Evolutionary conservation across 2,329 filamentous ascomycete species (phyloP).

Genomic region (Mollisiaceae sp.): DNA sequence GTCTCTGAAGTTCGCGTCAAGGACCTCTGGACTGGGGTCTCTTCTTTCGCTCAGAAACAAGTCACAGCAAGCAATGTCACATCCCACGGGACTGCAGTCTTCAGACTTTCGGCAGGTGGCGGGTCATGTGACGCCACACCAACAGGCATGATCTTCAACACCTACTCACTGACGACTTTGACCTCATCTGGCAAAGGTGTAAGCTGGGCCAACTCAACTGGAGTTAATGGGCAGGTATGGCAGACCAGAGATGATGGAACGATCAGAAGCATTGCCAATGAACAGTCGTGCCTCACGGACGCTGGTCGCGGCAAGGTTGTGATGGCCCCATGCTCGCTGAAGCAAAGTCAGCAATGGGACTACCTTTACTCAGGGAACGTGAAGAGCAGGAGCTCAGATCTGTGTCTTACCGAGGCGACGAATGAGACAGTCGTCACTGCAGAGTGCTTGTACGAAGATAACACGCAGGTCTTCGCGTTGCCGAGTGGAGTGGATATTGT

Average conservation of each 20-base stretch:
- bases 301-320: conserved; percentile 35
- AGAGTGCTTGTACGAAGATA: conserved; percentile 46
- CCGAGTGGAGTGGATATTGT: conserved; percentile 48
- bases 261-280: conserved; percentile 46
- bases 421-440: conserved; percentile 37
- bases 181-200: conserved; percentile 39
- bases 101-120: conserved; percentile 47
- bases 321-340: conserved; percentile 44
- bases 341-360: conserved; percentile 47
- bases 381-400: conserved; percentile 41
- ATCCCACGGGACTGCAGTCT: conserved; percentile 46
- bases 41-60: conserved; percentile 41
- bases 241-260: conserved; percentile 42
- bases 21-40: conserved; percentile 52
- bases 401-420: conserved; percentile 48
- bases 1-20: conserved; percentile 42
- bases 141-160: conserved; percentile 57
- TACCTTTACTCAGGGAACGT: conserved; percentile 52
- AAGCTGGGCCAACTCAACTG: conserved; percentile 46
- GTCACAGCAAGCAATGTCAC: conserved; percentile 46
- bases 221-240: conserved; percentile 51
- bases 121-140: conserved; percentile 37
- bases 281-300: conserved; percentile 48
- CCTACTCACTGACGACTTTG: conserved; percentile 50
- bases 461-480: conserved; percentile 53